Percentiles rank a stretch among this genome's conserved stretches.
phyloP scores from a whole-genome alignment of 306 rosid genomes.

The Cicer chorassanicum region DNA sequence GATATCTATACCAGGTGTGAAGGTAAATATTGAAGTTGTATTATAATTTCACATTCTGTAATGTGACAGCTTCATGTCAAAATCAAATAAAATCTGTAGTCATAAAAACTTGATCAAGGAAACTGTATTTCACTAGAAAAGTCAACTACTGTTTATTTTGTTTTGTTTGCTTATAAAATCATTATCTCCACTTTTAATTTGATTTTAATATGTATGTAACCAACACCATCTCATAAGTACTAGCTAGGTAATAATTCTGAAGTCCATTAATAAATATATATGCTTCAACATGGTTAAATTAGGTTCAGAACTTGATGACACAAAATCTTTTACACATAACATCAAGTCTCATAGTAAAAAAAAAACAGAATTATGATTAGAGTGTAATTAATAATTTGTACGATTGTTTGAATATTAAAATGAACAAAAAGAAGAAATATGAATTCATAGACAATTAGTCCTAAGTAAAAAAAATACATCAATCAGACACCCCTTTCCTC shows the following conservation, averaged over 20 bases:
- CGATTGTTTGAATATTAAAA: conserved; percentile 13
- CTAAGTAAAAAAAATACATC: conserved; percentile 40
- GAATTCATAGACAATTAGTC: conserved; percentile 45
- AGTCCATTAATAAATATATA: neutral
- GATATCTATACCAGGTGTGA: no score
- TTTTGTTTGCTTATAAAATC: conserved; percentile 11
- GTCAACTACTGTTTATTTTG: neutral
- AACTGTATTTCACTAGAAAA: conserved; percentile 8
- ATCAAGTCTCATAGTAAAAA: conserved; percentile 7
- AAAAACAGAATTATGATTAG: conserved; percentile 2
- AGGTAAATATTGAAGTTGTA: no score
- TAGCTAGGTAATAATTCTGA: neutral
- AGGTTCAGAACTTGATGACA: conserved; percentile 18
- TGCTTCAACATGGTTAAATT: conserved; percentile 15
- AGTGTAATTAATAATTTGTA: conserved; percentile 43
- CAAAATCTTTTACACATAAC: neutral
- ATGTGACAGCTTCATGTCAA: conserved; percentile 13
- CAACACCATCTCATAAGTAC: neutral
- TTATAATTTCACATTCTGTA: neutral
- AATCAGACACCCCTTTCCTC: conserved; percentile 44
- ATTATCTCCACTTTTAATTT: neutral
- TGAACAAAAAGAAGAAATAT: neutral
- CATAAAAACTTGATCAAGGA: neutral
- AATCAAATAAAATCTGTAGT: conserved; percentile 1
- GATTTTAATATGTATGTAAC: no score